Evolutionary conservation across 2,329 filamentous ascomycete species (phyloP), one percentile per base, ranked within the genome.

Genomic region (Emmonsiellopsis sp.): DNA sequence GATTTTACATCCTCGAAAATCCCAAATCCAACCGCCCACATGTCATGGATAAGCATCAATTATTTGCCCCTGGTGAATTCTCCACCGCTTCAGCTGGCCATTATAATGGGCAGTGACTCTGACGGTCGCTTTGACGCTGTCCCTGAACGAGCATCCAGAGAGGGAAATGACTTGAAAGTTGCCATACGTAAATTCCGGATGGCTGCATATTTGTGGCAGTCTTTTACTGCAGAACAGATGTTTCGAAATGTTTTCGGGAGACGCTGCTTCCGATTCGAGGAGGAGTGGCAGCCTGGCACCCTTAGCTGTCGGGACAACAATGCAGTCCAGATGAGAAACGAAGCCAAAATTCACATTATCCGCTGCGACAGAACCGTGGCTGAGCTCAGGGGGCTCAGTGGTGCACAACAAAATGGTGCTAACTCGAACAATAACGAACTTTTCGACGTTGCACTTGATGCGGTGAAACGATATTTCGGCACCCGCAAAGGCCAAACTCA

Each of bases 221-320:
- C 91, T 6, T 97, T 95, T 64, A 97, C 92, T 0, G 89, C 88
- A 6, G 93, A 98, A 68, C 91, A 97, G 67, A 97, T 97, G 92
- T 86, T 83, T 68, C 84, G 89, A 57, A 87, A 95, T 66, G 87
- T 86, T 56, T 82, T 97, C 60, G 90, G 91, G 8, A 81, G 92
- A 55, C 83, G 92, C 54, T 85, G 82, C 51, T 97, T 96, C 69
- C 81, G 91, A 43, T 91, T 95, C 57, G 93, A 97, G 62, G 93
- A 98, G 69, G 88, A 95, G 66, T 97, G 93, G 93, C 87, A 87
- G 56, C 82, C 83, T 2, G 91, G 91, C 6, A 87, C 88, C 1
- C 77, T 88, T 55, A 92, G 87, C 55, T 79, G 81, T 60, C 83
- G 86, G 40, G 93, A 97, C 65, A 77, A 78, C 56, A 80, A 84